Conservation (phyloP, 2,329 filamentous ascomycete species). For the Tolypocladium cylindrosporum region DNA sequence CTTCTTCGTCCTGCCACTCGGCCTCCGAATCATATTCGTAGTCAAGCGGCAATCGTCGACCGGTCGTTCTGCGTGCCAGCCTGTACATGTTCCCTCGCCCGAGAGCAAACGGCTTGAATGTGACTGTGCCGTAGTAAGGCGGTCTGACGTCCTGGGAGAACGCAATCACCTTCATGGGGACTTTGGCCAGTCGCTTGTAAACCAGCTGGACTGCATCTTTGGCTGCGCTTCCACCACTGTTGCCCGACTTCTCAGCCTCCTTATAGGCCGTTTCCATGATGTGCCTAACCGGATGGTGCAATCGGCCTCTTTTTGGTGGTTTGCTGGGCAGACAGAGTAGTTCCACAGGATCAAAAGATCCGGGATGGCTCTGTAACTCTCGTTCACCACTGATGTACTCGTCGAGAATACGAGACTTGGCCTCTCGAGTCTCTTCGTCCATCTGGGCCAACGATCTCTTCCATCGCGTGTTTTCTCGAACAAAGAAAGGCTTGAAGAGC, state of each 20-base stretch:
- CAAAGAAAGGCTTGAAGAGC: constrained; percentile 71
- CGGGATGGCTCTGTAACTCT: constrained; percentile 19
- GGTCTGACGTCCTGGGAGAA: constrained; percentile 59
- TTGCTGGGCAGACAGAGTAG: constrained; percentile 34
- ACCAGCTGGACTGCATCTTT: constrained; percentile 22
- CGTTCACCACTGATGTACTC: constrained; percentile 36
- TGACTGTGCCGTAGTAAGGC: constrained; percentile 65
- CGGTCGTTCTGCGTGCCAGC: constrained; percentile 44
- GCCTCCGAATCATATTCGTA: constrained; percentile 84
- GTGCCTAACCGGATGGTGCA: constrained; percentile 44
- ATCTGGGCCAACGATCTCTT: constrained; percentile 50
- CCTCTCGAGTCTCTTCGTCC: constrained; percentile 45
- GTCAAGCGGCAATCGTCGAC: constrained; percentile 51
- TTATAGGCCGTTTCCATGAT: constrained; percentile 48
- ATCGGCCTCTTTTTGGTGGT: constrained; percentile 32
- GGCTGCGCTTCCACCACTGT: constrained; percentile 20
- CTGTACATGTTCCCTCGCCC: constrained; percentile 35
- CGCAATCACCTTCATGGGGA: constrained; percentile 54
- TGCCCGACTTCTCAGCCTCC: constrained; percentile 30
- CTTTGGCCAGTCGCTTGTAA: constrained; percentile 31
- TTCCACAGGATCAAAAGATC: constrained; percentile 32
- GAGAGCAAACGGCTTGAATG: constrained; percentile 40
- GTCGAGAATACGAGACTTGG: constrained; percentile 42
- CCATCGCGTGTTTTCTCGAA: constrained; percentile 63
- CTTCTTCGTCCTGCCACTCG: constrained; percentile 71